A percentile compares a stretch with the other conserved stretches of the same genome.
Conservation (phyloP, 1,139 yeast genomes). For the Protomyces inundatus region DNA sequence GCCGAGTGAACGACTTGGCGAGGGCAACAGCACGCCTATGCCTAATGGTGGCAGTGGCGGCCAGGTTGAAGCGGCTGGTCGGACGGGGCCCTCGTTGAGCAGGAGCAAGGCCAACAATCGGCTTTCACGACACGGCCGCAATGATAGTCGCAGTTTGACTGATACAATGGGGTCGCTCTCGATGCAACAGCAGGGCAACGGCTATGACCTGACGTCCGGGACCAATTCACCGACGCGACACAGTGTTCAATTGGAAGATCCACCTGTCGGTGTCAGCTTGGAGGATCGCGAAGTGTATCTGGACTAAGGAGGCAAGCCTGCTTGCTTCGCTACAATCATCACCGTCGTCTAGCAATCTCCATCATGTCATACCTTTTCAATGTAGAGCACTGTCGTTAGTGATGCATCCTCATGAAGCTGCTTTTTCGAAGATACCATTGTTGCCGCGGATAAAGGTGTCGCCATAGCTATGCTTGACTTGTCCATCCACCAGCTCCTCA, state of each 20-base stretch:
- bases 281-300: constrained; percentile 17
- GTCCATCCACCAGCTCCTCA: constrained; percentile 58
- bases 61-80: constrained; percentile 1
- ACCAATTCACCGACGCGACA: neutral
- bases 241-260: neutral
- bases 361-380: neutral
- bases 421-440: constrained; percentile 49
- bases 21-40: neutral
- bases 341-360: no score
- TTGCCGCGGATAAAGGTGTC: constrained; percentile 95
- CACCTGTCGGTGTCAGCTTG: constrained; percentile 13
- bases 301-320: neutral
- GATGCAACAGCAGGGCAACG: neutral
- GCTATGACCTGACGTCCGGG: neutral
- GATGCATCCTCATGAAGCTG: neutral
- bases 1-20: neutral
- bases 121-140: constrained; percentile 8
- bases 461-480: constrained; percentile 58
- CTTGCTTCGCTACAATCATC: no score
- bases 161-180: neutral
- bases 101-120: constrained; percentile 5
- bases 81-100: neutral
- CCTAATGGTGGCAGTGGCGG: neutral
- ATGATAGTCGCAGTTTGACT: neutral
- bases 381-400: neutral